Conservation (phyloP, 176 grass and related monocot genomes). For the Pharus latifolius region DNA sequence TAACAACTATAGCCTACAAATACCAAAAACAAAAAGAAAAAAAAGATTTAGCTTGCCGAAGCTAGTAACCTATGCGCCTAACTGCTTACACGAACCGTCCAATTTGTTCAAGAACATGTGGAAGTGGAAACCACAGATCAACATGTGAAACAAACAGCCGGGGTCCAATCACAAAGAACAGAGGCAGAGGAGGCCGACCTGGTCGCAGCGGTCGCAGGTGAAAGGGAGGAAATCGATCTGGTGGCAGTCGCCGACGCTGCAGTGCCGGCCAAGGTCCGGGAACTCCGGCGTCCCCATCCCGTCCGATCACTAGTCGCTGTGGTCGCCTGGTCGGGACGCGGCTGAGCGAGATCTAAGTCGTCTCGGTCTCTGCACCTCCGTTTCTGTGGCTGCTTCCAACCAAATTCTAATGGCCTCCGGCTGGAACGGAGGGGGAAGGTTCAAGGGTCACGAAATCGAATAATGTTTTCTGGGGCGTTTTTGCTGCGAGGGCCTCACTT, state of each 20-base stretch:
- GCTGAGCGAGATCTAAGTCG: neutral
- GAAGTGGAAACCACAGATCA: neutral
- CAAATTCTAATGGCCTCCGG: neutral
- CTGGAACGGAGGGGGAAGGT: neutral
- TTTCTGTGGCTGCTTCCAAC: neutral
- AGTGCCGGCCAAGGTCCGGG: constrained; percentile 81
- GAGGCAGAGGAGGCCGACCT: constrained; percentile 29
- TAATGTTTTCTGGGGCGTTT: neutral
- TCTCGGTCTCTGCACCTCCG: neutral
- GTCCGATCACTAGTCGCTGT: too few species aligned
- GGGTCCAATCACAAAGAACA: too few species aligned
- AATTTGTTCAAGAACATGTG: too few species aligned
- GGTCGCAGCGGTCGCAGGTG: constrained; percentile 84
- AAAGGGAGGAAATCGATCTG: constrained; percentile 98
- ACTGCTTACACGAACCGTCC: neutral
- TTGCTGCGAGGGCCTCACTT: neutral
- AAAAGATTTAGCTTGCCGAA: neutral
- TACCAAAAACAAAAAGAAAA: too few species aligned
- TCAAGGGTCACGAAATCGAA: constrained; percentile 12
- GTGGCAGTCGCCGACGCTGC: constrained; percentile 80
- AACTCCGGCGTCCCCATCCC: constrained; percentile 94
- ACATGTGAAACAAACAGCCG: neutral
- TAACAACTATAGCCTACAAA: neutral
- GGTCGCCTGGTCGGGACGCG: too few species aligned
- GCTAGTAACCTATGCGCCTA: neutral